Conservation (phyloP, 2,329 filamentous ascomycete genomes). For the Sarocladiaceae sp. region DNA sequence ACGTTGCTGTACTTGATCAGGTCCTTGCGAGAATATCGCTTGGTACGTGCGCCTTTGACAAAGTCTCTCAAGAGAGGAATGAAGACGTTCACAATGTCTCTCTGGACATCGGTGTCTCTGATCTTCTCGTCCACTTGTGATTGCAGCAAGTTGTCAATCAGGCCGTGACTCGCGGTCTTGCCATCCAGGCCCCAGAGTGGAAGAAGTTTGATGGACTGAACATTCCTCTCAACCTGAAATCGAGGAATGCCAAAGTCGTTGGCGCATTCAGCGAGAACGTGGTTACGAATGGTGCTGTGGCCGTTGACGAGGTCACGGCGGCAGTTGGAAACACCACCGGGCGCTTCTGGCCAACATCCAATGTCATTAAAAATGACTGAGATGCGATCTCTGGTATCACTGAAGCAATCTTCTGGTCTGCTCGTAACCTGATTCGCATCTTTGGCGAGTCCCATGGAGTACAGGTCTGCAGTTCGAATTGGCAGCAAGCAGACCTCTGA, state of each 20-base stretch:
- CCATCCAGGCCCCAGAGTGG: slow-evolving; percentile 52
- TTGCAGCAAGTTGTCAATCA: slow-evolving; percentile 50
- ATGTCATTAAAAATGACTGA: slow-evolving; percentile 49
- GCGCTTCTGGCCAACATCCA: slow-evolving; percentile 49
- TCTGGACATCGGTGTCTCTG: slow-evolving; percentile 30
- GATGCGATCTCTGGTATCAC: slow-evolving; percentile 41
- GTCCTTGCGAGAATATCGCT: slow-evolving; percentile 36
- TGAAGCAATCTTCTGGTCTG: slow-evolving; percentile 35
- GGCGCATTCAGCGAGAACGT: slow-evolving; percentile 50
- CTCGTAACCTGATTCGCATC: slow-evolving; percentile 36
- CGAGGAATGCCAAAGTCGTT: slow-evolving; percentile 52
- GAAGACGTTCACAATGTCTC: slow-evolving; percentile 48
- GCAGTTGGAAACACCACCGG: slow-evolving; percentile 52
- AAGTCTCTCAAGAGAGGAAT: slow-evolving; percentile 46
- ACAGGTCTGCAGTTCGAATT: slow-evolving; percentile 35
- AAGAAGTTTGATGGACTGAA: slow-evolving; percentile 49
- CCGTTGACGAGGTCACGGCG: slow-evolving; percentile 51
- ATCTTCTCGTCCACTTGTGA: slow-evolving; percentile 45
- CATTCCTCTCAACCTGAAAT: slow-evolving; percentile 51
- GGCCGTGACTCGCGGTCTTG: slow-evolving; percentile 46
- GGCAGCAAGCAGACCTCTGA: slow-evolving; percentile 32
- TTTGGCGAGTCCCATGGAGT: slow-evolving; percentile 36
- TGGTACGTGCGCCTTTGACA: slow-evolving; percentile 44
- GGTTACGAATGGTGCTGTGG: slow-evolving; percentile 47
- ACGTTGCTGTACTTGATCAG: slow-evolving; percentile 42